Evolutionary conservation across 2,329 filamentous ascomycete genomes (phyloP).

Genomic region (Aureobasidium sp.): DNA sequence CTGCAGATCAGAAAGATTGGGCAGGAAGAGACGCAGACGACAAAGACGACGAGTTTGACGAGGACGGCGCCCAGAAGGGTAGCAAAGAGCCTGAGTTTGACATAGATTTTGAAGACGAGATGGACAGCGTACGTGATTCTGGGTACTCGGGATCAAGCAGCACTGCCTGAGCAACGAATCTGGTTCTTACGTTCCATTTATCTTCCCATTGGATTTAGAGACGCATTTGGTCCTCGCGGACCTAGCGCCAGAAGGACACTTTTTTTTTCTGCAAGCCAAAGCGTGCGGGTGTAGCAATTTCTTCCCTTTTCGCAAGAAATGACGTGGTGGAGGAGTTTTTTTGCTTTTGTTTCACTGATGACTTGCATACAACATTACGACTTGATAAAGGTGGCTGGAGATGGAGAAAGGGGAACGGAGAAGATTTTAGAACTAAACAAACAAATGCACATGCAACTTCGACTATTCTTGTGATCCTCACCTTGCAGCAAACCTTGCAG

Average conservation of each 20-base stretch:
- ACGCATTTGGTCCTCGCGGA: not conserved
- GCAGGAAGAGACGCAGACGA: constrained; percentile 28
- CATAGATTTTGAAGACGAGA: constrained; percentile 65
- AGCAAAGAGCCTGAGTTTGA: constrained; percentile 64
- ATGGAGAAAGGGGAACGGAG: not conserved
- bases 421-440: not conserved
- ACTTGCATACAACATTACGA: not conserved
- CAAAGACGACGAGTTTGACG: constrained; percentile 35
- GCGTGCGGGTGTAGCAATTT: not conserved
- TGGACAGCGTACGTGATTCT: constrained; percentile 28
- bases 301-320: not conserved
- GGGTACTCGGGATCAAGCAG: constrained; percentile 19
- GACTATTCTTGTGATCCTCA: not conserved
- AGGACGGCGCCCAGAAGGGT: constrained; percentile 32
- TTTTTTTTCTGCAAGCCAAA: not conserved
- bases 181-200: not conserved
- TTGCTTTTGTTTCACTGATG: not conserved
- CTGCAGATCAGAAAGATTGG: constrained; percentile 85
- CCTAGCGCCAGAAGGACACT: not conserved
- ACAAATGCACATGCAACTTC: not conserved
- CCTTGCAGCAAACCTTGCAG: not conserved
- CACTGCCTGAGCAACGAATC: not conserved
- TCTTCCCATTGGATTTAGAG: not conserved
- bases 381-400: not conserved
- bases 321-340: not conserved